Percentiles rank a stretch among this genome's conserved stretches.
Evolutionary conservation across 257 asterid genomes (phyloP).

Genomic region (Fraxinus anomala): DNA sequence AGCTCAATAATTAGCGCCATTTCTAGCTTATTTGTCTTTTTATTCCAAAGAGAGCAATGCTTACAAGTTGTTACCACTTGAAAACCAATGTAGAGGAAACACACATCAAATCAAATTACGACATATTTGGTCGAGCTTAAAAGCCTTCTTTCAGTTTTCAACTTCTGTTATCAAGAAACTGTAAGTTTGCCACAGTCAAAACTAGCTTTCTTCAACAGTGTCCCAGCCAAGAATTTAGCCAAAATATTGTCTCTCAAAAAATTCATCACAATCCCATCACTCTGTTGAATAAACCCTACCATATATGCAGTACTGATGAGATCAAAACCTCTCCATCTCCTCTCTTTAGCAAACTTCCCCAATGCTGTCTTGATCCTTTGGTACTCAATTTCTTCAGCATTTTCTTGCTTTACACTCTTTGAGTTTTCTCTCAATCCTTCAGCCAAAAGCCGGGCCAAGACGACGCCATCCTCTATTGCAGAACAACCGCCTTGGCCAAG

Average conservation of each 20-base stretch:
- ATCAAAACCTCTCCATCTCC: conserved; percentile 48
- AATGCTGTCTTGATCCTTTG: conserved; percentile 28
- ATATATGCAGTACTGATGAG: conserved; percentile 39
- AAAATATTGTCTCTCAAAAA: conserved; percentile 39
- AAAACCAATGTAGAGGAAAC: neutral
- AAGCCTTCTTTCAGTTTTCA: too few species aligned
- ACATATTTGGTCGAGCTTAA: too few species aligned
- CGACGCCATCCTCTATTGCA: conserved; percentile 37
- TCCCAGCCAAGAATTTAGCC: conserved; percentile 27
- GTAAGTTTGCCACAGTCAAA: conserved; percentile 39
- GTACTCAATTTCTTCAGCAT: conserved; percentile 25
- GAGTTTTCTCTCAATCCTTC: conserved; percentile 26
- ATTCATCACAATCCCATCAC: conserved; percentile 32
- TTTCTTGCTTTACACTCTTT: neutral
- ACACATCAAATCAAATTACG: too few species aligned
- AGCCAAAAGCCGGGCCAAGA: conserved; percentile 34
- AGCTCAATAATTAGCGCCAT: too few species aligned
- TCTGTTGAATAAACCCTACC: conserved; percentile 42
- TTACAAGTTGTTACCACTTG: neutral
- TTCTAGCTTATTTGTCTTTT: too few species aligned
- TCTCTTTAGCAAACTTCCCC: conserved; percentile 38
- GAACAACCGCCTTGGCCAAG: conserved; percentile 53
- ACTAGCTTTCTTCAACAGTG: conserved; percentile 32
- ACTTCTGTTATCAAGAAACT: conserved; percentile 6
- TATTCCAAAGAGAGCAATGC: too few species aligned